These are phyloP conservation scores for Jamesozyma spencerorum DNA, from an alignment of 805 yeast genomes.

Conservation along the genomic window DNA sequence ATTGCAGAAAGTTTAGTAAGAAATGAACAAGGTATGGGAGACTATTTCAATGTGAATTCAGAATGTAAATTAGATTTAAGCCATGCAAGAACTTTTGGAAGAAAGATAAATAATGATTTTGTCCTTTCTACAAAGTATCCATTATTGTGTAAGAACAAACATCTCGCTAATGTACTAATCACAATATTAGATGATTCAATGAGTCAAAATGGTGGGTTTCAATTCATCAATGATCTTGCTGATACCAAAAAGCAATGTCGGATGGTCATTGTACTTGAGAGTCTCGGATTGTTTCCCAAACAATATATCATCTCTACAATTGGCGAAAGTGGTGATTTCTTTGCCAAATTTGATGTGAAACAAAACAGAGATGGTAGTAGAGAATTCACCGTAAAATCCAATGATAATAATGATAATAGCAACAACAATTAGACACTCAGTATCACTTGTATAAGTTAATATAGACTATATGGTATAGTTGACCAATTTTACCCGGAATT, in stretches of 20 bases:
- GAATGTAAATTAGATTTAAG: slow-evolving; percentile 8
- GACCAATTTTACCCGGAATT: too few species aligned
- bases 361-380: slow-evolving; percentile 14
- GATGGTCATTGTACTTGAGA: slow-evolving; percentile 15
- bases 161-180: slow-evolving; percentile 13
- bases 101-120: slow-evolving; percentile 7
- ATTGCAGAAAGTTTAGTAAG: slow-evolving; percentile 18
- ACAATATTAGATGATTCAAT: slow-evolving; percentile 10
- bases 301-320: slow-evolving; percentile 15
- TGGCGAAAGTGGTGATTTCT: slow-evolving; percentile 15
- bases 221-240: slow-evolving; percentile 4
- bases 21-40: slow-evolving; percentile 18
- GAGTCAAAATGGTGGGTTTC: slow-evolving; percentile 3
- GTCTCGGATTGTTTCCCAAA: slow-evolving; percentile 9
- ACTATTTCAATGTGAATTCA: slow-evolving; percentile 9
- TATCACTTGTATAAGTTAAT: too few species aligned
- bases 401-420: background rate
- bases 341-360: slow-evolving; percentile 10
- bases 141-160: slow-evolving; percentile 6
- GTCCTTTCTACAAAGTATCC: slow-evolving; percentile 14
- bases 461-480: too few species aligned
- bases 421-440: too few species aligned
- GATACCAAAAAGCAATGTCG: slow-evolving; percentile 8
- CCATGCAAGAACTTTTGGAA: slow-evolving; percentile 6
- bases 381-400: slow-evolving; percentile 14